These are phyloP conservation scores for Linnemannia zychae DNA, from an alignment of 192 early-diverging fungal species.

Conservation along the genomic window DNA sequence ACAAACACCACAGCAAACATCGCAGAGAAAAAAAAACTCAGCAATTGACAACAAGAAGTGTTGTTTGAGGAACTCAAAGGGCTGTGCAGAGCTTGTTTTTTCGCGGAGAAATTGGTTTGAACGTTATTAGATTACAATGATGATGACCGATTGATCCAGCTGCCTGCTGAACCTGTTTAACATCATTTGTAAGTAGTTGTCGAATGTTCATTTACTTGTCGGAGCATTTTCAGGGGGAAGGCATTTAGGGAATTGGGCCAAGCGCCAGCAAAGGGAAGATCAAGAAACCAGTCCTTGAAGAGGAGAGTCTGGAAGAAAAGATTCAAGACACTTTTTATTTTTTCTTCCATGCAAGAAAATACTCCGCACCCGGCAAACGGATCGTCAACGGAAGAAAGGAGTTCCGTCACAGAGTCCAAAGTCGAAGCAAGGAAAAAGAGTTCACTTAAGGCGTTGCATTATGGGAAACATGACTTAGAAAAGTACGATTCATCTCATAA, in stretches of 20 bases:
- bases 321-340: not conserved
- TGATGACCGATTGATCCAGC: too few relatives aligned
- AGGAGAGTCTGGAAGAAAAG: not conserved
- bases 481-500: too few relatives aligned
- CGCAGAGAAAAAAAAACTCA: too few relatives aligned
- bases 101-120: not conserved
- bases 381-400: not conserved
- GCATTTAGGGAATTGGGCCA: too few relatives aligned
- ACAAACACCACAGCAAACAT: not conserved
- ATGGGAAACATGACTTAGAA: too few relatives aligned
- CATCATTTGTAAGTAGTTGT: too few relatives aligned
- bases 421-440: not conserved
- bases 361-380: not conserved
- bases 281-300: not conserved
- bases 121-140: not conserved
- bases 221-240: too few relatives aligned
- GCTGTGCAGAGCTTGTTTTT: not conserved
- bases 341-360: not conserved
- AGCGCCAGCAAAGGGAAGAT: too few relatives aligned
- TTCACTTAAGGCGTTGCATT: conserved; percentile 4
- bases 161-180: too few relatives aligned
- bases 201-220: too few relatives aligned
- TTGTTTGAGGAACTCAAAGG: not conserved
- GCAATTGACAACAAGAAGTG: too few relatives aligned
- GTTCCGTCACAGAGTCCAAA: not conserved